These are phyloP conservation scores for Neocatenulostroma microsporum DNA, from an alignment of 2,329 filamentous ascomycete species.

Conservation along the genomic window DNA sequence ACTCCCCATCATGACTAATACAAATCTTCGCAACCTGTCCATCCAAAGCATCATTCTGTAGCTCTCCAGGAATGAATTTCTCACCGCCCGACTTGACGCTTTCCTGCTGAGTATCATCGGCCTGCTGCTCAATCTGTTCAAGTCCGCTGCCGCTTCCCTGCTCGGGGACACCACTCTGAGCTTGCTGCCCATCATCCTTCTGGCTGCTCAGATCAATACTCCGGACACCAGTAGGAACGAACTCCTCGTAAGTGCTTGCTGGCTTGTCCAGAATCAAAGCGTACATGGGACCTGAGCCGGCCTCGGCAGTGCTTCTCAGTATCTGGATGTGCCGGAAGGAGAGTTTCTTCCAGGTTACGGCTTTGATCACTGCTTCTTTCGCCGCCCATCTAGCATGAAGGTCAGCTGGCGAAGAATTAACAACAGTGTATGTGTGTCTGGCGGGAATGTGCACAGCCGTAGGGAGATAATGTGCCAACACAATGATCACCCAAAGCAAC, in stretches of 20 bases:
- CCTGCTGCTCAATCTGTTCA: too few relatives aligned
- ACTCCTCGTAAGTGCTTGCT: too few relatives aligned
- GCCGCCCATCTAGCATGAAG: conserved; percentile 38
- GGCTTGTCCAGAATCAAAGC: conserved; percentile 47
- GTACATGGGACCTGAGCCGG: conserved; percentile 65
- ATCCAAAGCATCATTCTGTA: conserved; percentile 6
- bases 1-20: conserved; percentile 82
- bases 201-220: not conserved
- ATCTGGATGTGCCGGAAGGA: conserved; percentile 35
- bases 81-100: not conserved
- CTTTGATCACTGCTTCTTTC: conserved; percentile 46
- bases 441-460: too few relatives aligned
- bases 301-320: conserved; percentile 6
- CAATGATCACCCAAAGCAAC: too few relatives aligned
- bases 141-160: too few relatives aligned
- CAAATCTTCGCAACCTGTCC: conserved; percentile 61
- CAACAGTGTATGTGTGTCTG: too few relatives aligned
- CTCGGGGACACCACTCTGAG: too few relatives aligned
- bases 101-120: not conserved
- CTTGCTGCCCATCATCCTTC: too few relatives aligned
- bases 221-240: not conserved
- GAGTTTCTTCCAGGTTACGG: conserved; percentile 24
- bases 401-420: too few relatives aligned
- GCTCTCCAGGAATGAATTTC: conserved; percentile 1
- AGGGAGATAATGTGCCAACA: too few relatives aligned